These are phyloP conservation scores for Cladorrhinum sp. DNA, from an alignment of 2,329 filamentous ascomycete genomes.

Conservation along the genomic window DNA sequence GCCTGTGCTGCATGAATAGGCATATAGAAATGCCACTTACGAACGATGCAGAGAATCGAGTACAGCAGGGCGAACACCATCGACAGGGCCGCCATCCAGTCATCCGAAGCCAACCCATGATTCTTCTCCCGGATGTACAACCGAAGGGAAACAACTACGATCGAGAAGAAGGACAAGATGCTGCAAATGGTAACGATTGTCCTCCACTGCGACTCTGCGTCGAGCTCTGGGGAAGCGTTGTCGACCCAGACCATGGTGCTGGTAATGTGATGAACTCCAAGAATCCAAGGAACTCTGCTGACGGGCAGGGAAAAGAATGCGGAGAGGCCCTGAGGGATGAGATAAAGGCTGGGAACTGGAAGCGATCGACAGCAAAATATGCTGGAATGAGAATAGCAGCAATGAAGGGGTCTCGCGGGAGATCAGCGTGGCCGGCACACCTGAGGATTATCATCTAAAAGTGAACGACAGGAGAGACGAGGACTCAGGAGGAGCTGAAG, in stretches of 20 bases:
- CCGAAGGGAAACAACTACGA: slow-evolving; percentile 39
- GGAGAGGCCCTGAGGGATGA: slow-evolving; percentile 1
- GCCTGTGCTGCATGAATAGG: not conserved
- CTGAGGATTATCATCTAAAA: slow-evolving; percentile 4
- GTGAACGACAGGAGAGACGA: not conserved
- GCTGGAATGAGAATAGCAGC: slow-evolving; percentile 15
- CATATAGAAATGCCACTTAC: slow-evolving; percentile 33
- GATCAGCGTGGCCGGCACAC: slow-evolving; percentile 16
- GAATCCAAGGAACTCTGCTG: not conserved
- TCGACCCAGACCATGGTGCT: slow-evolving; percentile 49
- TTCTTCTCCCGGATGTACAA: slow-evolving; percentile 42
- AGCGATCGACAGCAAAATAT: slow-evolving; percentile 18
- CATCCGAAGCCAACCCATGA: slow-evolving; percentile 46
- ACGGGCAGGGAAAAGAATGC: not conserved
- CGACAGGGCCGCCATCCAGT: slow-evolving; percentile 42
- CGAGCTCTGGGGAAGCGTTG: slow-evolving; percentile 46
- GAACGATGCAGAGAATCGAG: slow-evolving; percentile 48
- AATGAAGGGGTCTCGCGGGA: slow-evolving; percentile 15
- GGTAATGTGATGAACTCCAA: not conserved
- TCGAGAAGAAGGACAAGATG: slow-evolving; percentile 43
- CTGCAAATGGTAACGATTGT: slow-evolving; percentile 49
- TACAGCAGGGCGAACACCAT: slow-evolving; percentile 48
- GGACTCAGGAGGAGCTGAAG: not conserved
- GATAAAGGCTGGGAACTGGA: not conserved
- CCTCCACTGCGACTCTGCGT: slow-evolving; percentile 46